phyloP scores from a whole-genome alignment of 805 yeast genomes.

The Teunomyces kruisii region DNA sequence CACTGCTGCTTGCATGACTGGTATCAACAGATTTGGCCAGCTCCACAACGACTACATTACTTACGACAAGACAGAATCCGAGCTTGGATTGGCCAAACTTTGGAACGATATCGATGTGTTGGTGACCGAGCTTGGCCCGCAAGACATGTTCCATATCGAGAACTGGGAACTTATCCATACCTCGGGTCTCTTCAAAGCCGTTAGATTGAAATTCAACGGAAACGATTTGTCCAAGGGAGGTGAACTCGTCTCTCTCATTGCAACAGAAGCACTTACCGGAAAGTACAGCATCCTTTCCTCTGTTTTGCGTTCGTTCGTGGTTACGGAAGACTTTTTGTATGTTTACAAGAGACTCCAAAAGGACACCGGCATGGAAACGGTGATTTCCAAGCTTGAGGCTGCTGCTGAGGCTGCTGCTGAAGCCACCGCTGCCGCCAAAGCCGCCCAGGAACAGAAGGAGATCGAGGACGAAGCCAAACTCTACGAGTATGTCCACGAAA shows the following conservation, averaged over 20 bases:
- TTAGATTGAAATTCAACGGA: background rate
- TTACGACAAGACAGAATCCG: slow-evolving; percentile 81
- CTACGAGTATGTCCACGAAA: slow-evolving; percentile 4
- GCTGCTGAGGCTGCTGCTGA: too few relatives aligned
- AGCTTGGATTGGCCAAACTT: slow-evolving; percentile 24
- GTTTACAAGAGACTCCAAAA: slow-evolving; percentile 27
- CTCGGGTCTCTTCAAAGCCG: slow-evolving; percentile 17
- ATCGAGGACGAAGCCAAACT: background rate
- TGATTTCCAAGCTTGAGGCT: too few relatives aligned
- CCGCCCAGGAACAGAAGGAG: background rate
- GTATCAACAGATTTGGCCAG: slow-evolving; percentile 75
- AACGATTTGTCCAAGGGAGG: background rate
- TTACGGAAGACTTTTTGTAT: slow-evolving; percentile 22
- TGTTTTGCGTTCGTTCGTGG: slow-evolving; percentile 19
- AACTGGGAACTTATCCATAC: slow-evolving; percentile 24
- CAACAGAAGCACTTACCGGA: slow-evolving; percentile 11
- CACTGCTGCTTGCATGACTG: slow-evolving; percentile 83
- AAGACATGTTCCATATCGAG: slow-evolving; percentile 9
- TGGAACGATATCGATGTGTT: slow-evolving; percentile 33
- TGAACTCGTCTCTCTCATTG: background rate
- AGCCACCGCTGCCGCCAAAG: background rate
- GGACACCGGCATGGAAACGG: slow-evolving; percentile 10
- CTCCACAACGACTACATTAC: slow-evolving; percentile 33
- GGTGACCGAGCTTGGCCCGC: slow-evolving; percentile 20
- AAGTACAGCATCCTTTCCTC: slow-evolving; percentile 7